phyloP scores from a whole-genome alignment of 1,284 basidiomycete species.

The Ustilago trichophora region DNA sequence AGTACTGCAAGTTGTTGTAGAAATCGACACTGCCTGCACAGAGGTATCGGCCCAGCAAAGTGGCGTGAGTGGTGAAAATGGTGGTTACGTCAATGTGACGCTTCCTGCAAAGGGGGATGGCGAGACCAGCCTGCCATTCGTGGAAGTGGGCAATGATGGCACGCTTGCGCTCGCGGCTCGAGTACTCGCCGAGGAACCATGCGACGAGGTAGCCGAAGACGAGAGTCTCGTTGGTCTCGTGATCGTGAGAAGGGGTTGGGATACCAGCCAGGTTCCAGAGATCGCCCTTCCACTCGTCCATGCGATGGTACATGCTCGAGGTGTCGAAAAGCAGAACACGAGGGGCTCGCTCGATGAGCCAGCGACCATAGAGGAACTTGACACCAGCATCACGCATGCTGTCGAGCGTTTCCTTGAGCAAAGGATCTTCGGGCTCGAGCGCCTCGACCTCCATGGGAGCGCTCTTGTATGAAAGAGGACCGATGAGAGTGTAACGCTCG shows the following conservation, averaged over 20 bases:
- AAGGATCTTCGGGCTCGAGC: conserved; percentile 75
- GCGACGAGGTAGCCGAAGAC: conserved; percentile 98
- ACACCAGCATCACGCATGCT: conserved; percentile 75
- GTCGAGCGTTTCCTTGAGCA: conserved; percentile 56
- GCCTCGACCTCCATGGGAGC: conserved; percentile 98
- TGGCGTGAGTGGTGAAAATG: conserved; percentile 95
- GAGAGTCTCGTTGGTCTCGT: conserved; percentile 98
- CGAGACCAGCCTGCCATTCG: conserved; percentile 98
- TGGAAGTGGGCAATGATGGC: conserved; percentile 98
- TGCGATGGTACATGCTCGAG: conserved; percentile 81
- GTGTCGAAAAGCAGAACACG: conserved; percentile 95
- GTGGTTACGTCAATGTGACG: conserved; percentile 97
- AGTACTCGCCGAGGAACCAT: conserved; percentile 99
- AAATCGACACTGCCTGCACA: conserved; percentile 98
- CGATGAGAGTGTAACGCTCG: conserved; percentile 86
- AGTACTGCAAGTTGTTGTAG: conserved; percentile 99
- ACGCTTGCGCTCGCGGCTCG: conserved; percentile 78
- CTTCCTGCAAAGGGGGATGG: conserved; percentile 94
- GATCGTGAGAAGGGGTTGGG: conserved; percentile 91
- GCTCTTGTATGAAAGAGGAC: conserved; percentile 93
- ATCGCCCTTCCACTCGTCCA: conserved; percentile 98
- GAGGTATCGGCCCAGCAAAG: conserved; percentile 94
- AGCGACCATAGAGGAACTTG: conserved; percentile 92
- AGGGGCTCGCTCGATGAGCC: conserved; percentile 96
- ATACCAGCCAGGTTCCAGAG: conserved; percentile 98